These are phyloP conservation scores for Sphaerostilbella broomeana DNA, from an alignment of 2,329 filamentous ascomycete species.

Conservation along the genomic window DNA sequence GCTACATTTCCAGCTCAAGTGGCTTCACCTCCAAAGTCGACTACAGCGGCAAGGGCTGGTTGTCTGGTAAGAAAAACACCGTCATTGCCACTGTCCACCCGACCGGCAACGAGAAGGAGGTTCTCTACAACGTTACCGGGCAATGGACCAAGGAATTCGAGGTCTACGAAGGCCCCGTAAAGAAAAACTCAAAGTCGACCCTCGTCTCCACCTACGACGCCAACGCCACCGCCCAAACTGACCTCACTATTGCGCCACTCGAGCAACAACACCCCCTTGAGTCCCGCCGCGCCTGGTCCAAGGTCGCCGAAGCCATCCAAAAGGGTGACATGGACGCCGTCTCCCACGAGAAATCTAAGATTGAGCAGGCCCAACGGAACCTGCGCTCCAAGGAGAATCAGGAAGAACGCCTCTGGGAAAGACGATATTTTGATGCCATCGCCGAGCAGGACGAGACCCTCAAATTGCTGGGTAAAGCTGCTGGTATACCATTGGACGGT, in stretches of 20 bases:
- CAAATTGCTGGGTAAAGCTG: slow-evolving; percentile 36
- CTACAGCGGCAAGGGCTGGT: slow-evolving; percentile 89
- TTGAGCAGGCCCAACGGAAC: slow-evolving; percentile 81
- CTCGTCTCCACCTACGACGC: slow-evolving; percentile 57
- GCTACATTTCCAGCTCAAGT: slow-evolving; percentile 78
- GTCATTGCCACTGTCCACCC: slow-evolving; percentile 70
- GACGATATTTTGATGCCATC: slow-evolving; percentile 67
- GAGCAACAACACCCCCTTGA: slow-evolving; percentile 82
- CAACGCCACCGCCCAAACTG: slow-evolving; percentile 50
- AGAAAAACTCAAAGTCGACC: slow-evolving; percentile 42
- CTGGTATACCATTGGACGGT: slow-evolving; percentile 43
- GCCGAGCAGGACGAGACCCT: slow-evolving; percentile 41
- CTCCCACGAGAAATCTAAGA: slow-evolving; percentile 72
- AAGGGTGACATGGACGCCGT: slow-evolving; percentile 80
- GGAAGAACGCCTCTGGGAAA: slow-evolving; percentile 72
- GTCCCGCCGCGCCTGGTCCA: slow-evolving; percentile 79
- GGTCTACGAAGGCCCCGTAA: slow-evolving; percentile 59
- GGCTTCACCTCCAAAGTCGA: slow-evolving; percentile 87
- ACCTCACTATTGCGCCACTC: slow-evolving; percentile 64
- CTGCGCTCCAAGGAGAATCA: slow-evolving; percentile 64
- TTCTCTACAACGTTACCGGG: slow-evolving; percentile 74
- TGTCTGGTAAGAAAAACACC: slow-evolving; percentile 92
- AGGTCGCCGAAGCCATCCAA: slow-evolving; percentile 74
- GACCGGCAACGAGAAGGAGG: slow-evolving; percentile 64
- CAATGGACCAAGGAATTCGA: slow-evolving; percentile 84